A percentile compares a stretch with the other conserved stretches of the same genome.
Conservation (phyloP, 78 protist species). For the Protostelium mycophagum region DNA sequence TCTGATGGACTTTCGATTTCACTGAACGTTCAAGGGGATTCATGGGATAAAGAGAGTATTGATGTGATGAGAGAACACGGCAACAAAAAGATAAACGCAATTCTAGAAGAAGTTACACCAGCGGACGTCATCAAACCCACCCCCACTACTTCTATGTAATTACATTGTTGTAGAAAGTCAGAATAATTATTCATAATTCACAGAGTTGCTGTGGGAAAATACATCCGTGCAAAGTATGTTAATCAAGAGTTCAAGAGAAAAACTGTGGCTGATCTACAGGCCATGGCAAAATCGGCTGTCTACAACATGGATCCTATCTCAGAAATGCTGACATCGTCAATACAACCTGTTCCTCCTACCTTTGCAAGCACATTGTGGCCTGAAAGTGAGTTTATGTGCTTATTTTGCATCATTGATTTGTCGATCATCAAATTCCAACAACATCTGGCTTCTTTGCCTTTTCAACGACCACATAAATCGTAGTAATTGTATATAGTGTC, state of each 20-base stretch:
- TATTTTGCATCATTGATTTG: background rate
- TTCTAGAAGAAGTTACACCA: conserved; percentile 27
- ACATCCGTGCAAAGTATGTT: background rate
- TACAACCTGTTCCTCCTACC: background rate
- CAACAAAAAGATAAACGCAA: conserved; percentile 37
- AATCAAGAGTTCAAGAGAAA: background rate
- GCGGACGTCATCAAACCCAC: conserved; percentile 13
- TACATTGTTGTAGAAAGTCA: too few species aligned
- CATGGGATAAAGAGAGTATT: conserved; percentile 23
- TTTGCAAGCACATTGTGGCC: background rate
- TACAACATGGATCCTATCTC: background rate
- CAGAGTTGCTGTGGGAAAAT: background rate
- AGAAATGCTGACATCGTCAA: background rate
- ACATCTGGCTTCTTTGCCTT: too few species aligned
- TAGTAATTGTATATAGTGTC: background rate
- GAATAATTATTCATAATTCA: too few species aligned
- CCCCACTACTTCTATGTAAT: conserved; percentile 9
- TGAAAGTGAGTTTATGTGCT: background rate
- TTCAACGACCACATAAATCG: too few species aligned
- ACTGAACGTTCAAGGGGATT: conserved; percentile 28
- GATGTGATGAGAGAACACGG: conserved; percentile 29
- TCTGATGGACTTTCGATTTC: too few species aligned
- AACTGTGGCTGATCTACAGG: background rate
- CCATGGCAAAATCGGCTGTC: background rate
- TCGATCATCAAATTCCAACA: too few species aligned